A percentile compares a stretch with the other conserved stretches of the same genome.
These are phyloP conservation scores for Kwoniella europaea DNA, from an alignment of 768 basidiomycete genomes.

Conservation along the genomic window DNA sequence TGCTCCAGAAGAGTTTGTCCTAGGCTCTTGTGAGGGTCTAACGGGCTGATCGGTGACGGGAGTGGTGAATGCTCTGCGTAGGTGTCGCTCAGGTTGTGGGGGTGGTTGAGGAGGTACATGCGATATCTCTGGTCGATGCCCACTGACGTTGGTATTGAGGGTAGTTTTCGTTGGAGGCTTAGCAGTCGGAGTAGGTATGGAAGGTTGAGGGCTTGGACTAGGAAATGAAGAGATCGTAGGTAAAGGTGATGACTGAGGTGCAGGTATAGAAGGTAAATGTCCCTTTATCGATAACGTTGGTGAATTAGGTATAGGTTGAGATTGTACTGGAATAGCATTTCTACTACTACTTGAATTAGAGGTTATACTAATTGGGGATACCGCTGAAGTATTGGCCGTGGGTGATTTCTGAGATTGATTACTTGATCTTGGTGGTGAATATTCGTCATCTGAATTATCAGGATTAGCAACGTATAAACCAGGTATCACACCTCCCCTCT, in stretches of 20 bases:
- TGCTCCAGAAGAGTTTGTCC: slow-evolving; percentile 29
- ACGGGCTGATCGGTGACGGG: slow-evolving; percentile 24
- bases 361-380: slow-evolving; percentile 34
- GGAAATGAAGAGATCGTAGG: slow-evolving; percentile 21
- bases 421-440: slow-evolving; percentile 15
- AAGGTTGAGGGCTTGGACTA: slow-evolving; percentile 10
- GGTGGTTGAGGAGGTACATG: slow-evolving; percentile 44
- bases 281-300: slow-evolving; percentile 9
- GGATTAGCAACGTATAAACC: slow-evolving; percentile 52
- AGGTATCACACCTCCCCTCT: slow-evolving; percentile 27
- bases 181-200: slow-evolving; percentile 11
- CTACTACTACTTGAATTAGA: slow-evolving; percentile 31
- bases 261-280: slow-evolving; percentile 41
- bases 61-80: slow-evolving; percentile 44
- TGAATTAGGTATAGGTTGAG: not conserved
- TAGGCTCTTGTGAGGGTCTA: slow-evolving; percentile 27
- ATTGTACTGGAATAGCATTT: slow-evolving; percentile 10
- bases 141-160: not conserved
- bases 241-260: slow-evolving; percentile 44
- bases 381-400: slow-evolving; percentile 1
- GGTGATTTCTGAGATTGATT: slow-evolving; percentile 30
- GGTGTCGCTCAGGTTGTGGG: slow-evolving; percentile 51
- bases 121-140: slow-evolving; percentile 13
- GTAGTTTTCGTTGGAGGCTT: not conserved
- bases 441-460: slow-evolving; percentile 50